Conservation (phyloP, 2,329 filamentous ascomycete species). For the Dactylellina leptospora region DNA sequence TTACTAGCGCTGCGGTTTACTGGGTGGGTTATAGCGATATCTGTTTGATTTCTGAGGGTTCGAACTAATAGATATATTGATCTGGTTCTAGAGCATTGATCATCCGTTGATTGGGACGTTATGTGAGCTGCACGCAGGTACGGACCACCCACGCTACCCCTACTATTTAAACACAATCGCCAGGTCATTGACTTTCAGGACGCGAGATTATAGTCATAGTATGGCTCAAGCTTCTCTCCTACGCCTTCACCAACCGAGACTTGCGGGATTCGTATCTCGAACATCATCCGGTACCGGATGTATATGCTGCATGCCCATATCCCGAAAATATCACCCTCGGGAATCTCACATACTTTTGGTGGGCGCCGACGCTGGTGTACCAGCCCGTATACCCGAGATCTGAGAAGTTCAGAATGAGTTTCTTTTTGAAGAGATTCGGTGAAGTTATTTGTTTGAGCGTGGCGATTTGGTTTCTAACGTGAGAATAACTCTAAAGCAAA, state of each 20-base stretch:
- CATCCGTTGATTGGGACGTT: conserved; percentile 93
- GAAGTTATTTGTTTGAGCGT: conserved; percentile 81
- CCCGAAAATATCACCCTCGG: conserved; percentile 86
- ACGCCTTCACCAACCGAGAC: conserved; percentile 95
- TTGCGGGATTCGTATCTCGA: conserved; percentile 87
- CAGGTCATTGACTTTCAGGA: not conserved
- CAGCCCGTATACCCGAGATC: conserved; percentile 95
- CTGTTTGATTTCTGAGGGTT: not conserved
- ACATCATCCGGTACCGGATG: conserved; percentile 75
- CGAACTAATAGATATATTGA: conserved; percentile 6
- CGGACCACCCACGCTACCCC: too few species aligned
- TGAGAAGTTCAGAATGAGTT: conserved; percentile 81
- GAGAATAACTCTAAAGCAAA: not conserved
- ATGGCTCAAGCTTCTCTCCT: conserved; percentile 94
- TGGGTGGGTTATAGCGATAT: conserved; percentile 28
- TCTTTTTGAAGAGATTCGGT: conserved; percentile 81
- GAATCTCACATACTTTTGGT: conserved; percentile 96
- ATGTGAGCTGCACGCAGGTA: conserved; percentile 80
- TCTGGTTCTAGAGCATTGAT: conserved; percentile 73
- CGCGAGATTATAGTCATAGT: conserved; percentile 75
- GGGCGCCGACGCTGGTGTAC: conserved; percentile 94
- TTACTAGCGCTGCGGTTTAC: conserved; percentile 88
- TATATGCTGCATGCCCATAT: conserved; percentile 86
- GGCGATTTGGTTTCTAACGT: conserved; percentile 94
- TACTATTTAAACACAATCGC: too few species aligned